phyloP scores from a whole-genome alignment of 805 yeast species.

The Candida ovalis region DNA sequence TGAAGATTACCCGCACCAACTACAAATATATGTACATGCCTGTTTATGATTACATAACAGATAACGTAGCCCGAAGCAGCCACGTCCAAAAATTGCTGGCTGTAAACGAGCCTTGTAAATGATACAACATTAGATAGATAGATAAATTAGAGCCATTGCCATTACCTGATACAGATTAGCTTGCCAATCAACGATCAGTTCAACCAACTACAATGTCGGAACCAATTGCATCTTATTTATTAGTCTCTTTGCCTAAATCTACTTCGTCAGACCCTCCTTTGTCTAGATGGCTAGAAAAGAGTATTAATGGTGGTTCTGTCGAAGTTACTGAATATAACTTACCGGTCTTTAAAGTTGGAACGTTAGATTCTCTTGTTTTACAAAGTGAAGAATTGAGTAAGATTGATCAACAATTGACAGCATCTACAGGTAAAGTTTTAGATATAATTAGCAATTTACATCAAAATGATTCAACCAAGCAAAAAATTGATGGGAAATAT shows the following conservation, averaged over 20 bases:
- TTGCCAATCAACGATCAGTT: neutral
- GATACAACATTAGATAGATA: neutral
- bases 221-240: constrained; percentile 22
- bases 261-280: constrained; percentile 29
- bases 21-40: too few species aligned
- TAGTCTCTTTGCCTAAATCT: constrained; percentile 29
- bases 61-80: neutral
- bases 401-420: constrained; percentile 72
- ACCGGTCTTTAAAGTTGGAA: constrained; percentile 91
- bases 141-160: neutral
- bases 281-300: constrained; percentile 49
- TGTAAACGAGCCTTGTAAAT: neutral
- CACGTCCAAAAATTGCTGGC: neutral
- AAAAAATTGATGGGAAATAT: constrained; percentile 36
- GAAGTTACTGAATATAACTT: constrained; percentile 55
- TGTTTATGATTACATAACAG: neutral
- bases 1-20: neutral
- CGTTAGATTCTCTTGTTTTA: constrained; percentile 85
- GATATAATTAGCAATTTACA: constrained; percentile 62
- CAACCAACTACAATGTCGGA: constrained; percentile 15
- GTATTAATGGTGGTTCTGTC: constrained; percentile 53
- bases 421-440: constrained; percentile 66
- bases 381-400: constrained; percentile 87
- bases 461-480: constrained; percentile 24
- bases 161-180: neutral